phyloP scores from a whole-genome alignment of 345 rosid species.

The Sonneratia alba region DNA sequence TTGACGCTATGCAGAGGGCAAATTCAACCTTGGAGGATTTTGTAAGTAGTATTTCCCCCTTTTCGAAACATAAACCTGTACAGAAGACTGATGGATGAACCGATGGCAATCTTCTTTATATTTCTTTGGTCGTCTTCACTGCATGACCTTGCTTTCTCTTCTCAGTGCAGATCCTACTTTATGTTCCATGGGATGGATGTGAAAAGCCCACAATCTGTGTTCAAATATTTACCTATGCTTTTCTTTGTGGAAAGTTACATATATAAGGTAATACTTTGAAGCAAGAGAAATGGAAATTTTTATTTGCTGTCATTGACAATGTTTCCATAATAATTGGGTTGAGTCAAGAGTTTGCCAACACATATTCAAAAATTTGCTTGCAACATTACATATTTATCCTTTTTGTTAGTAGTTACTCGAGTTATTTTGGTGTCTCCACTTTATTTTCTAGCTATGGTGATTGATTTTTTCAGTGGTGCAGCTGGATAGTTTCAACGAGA shows the following conservation, averaged over 20 bases:
- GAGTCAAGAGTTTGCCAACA: neutral
- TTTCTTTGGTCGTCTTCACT: too few relatives aligned
- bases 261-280: slow-evolving; percentile 56
- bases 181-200: slow-evolving; percentile 81
- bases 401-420: neutral
- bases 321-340: neutral
- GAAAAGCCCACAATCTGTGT: slow-evolving; percentile 40
- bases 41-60: slow-evolving; percentile 29
- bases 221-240: slow-evolving; percentile 64
- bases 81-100: neutral
- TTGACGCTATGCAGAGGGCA: slow-evolving; percentile 77
- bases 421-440: neutral
- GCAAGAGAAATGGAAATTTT: neutral
- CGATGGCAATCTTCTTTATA: neutral
- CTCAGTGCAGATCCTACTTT: slow-evolving; percentile 87
- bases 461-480: slow-evolving; percentile 27
- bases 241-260: slow-evolving; percentile 73
- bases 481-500: slow-evolving; percentile 78
- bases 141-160: slow-evolving; percentile 9
- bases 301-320: neutral
- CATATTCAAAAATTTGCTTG: neutral
- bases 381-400: neutral
- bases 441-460: neutral
- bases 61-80: neutral
- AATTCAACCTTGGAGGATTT: slow-evolving; percentile 93